Conservation (phyloP, 192 early-diverging fungal genomes). For the Phlyctochytrium bullatum region DNA sequence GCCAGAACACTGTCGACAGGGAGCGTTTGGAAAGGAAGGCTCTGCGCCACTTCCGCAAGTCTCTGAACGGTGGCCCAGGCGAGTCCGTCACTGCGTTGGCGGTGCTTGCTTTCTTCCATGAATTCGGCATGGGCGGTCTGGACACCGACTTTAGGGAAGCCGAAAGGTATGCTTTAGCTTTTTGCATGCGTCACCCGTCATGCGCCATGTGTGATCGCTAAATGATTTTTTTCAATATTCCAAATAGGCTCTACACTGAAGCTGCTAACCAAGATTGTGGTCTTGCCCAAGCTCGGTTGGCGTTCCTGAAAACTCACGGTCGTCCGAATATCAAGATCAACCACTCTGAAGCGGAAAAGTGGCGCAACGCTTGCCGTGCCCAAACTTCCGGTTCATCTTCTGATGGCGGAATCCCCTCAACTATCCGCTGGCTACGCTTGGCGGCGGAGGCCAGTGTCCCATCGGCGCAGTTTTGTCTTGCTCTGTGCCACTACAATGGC, state of each 20-base stretch:
- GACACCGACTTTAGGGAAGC: slow-evolving; percentile 28
- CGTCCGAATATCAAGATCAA: slow-evolving; percentile 45
- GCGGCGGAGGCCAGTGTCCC: slow-evolving; percentile 39
- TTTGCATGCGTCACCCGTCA: slow-evolving; percentile 1
- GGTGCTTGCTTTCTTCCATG: slow-evolving; percentile 36
- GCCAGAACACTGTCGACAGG: neutral
- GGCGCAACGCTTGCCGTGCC: slow-evolving; percentile 16
- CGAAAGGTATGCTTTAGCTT: slow-evolving; percentile 29
- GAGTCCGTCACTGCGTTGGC: slow-evolving; percentile 16
- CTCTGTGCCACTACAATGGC: slow-evolving; percentile 51
- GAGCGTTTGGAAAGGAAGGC: slow-evolving; percentile 13
- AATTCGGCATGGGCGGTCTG: slow-evolving; percentile 34
- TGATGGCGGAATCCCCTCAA: neutral
- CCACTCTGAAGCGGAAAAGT: slow-evolving; percentile 34
- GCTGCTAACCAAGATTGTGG: slow-evolving; percentile 36
- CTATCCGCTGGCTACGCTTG: slow-evolving; percentile 33
- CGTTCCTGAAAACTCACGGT: slow-evolving; percentile 52
- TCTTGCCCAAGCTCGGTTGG: slow-evolving; percentile 43
- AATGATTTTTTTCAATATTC: no score
- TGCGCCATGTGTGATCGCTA: neutral
- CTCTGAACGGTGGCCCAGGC: slow-evolving; percentile 9
- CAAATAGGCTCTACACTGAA: slow-evolving; percentile 28
- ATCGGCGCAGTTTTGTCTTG: slow-evolving; percentile 51
- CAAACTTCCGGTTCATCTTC: neutral
- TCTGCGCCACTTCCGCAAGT: slow-evolving; percentile 9